Conservation (phyloP, 1,284 basidiomycete genomes). For the Flammula alnicola region DNA sequence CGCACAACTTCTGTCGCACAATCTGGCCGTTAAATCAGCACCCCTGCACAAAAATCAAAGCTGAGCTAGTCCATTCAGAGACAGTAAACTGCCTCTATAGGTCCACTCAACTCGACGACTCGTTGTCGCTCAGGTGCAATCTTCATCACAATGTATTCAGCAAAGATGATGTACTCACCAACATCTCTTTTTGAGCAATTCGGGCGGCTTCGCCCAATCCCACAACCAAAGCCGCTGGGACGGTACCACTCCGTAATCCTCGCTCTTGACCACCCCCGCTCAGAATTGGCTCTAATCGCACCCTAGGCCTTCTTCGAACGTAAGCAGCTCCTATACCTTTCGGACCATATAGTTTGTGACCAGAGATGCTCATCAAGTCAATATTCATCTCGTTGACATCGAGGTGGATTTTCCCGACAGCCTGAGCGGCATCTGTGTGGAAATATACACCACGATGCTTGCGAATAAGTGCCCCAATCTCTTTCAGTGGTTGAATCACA, state of each 20-base stretch:
- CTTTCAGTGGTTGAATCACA: slow-evolving; percentile 96
- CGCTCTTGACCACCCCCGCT: slow-evolving; percentile 98
- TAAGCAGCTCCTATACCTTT: slow-evolving; percentile 97
- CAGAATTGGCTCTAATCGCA: slow-evolving; percentile 93
- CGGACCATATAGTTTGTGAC: slow-evolving; percentile 98
- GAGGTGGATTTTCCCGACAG: slow-evolving; percentile 88
- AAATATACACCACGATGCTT: slow-evolving; percentile 90
- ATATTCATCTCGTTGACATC: slow-evolving; percentile 97
- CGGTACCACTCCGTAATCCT: slow-evolving; percentile 92
- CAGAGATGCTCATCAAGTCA: slow-evolving; percentile 95
- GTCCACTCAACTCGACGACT: slow-evolving; percentile 43
- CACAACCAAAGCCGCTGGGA: slow-evolving; percentile 89
- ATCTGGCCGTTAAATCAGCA: slow-evolving; percentile 72
- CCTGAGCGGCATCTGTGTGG: slow-evolving; percentile 98
- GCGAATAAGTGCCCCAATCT: slow-evolving; percentile 88
- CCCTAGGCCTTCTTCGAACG: slow-evolving; percentile 91
- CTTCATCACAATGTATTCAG: slow-evolving; percentile 53
- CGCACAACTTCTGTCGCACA: slow-evolving; percentile 10
- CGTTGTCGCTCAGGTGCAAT: slow-evolving; percentile 37
- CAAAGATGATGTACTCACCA: slow-evolving; percentile 60
- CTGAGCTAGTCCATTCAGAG: slow-evolving; percentile 53
- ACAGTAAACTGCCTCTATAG: slow-evolving; percentile 3
- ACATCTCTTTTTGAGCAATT: slow-evolving; percentile 91
- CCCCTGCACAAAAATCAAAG: slow-evolving; percentile 85
- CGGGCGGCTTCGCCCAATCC: slow-evolving; percentile 96